Percentiles rank a stretch among this genome's conserved stretches.
Evolutionary conservation across 1,284 basidiomycete species (phyloP).

Genomic region (Leccinum solheimii): DNA sequence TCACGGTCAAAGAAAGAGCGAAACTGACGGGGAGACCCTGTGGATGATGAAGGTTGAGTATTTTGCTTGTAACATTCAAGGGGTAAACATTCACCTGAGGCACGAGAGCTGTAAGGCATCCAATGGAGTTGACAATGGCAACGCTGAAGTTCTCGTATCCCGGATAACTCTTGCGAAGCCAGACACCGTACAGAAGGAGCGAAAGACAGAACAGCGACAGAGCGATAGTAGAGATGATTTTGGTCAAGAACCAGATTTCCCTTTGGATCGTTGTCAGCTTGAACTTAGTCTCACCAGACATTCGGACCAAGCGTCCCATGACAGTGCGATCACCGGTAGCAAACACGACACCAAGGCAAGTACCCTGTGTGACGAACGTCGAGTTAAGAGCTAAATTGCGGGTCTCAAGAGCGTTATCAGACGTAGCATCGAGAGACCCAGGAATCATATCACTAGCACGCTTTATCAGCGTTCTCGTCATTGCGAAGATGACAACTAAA

Average conservation of each 20-base stretch:
- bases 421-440: constrained; percentile 49
- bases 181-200: constrained; percentile 45
- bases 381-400: constrained; percentile 59
- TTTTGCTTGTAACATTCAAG: no score
- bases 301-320: constrained; percentile 58
- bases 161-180: constrained; percentile 41
- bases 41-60: background rate
- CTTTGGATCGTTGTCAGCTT: constrained; percentile 50
- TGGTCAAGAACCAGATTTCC: constrained; percentile 50
- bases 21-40: constrained; percentile 49
- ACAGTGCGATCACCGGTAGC: constrained; percentile 58
- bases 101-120: constrained; percentile 49
- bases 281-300: constrained; percentile 50
- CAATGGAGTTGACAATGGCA: constrained; percentile 49
- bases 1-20: constrained; percentile 49
- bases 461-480: background rate
- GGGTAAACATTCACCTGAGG: constrained; percentile 37
- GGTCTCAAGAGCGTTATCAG: constrained; percentile 58
- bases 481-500: background rate
- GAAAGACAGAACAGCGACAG: constrained; percentile 42
- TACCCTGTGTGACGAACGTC: constrained; percentile 54
- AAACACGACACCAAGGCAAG: constrained; percentile 57
- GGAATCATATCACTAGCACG: constrained; percentile 46
- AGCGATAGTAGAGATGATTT: constrained; percentile 43
- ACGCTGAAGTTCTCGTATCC: constrained; percentile 39